A percentile compares a stretch with the other conserved stretches of the same genome.
Evolutionary conservation across 805 yeast genomes (phyloP).

Genomic region (Saturnispora dispora): DNA sequence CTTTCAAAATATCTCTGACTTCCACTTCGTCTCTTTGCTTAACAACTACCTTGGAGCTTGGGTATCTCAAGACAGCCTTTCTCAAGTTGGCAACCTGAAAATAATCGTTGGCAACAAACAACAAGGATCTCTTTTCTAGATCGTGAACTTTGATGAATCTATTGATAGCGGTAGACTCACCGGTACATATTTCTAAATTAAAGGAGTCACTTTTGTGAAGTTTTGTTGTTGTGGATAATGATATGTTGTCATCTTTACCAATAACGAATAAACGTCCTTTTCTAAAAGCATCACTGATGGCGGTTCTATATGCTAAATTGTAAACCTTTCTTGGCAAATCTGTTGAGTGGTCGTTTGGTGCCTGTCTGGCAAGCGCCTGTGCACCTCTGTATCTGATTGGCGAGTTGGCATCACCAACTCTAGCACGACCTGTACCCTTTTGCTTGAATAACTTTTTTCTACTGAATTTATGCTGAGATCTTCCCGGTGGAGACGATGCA

Average conservation of each 20-base stretch:
- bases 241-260: slow-evolving; percentile 35
- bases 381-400: slow-evolving; percentile 89
- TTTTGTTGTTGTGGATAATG: not conserved
- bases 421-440: slow-evolving; percentile 91
- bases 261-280: slow-evolving; percentile 63
- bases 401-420: slow-evolving; percentile 93
- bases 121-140: slow-evolving; percentile 42
- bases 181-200: slow-evolving; percentile 22
- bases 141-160: slow-evolving; percentile 39
- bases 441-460: slow-evolving; percentile 77
- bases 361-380: slow-evolving; percentile 78
- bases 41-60: slow-evolving; percentile 47
- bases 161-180: slow-evolving; percentile 24
- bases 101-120: slow-evolving; percentile 56
- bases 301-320: slow-evolving; percentile 66
- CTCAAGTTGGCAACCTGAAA: slow-evolving; percentile 43
- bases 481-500: slow-evolving; percentile 75
- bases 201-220: slow-evolving; percentile 22
- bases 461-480: slow-evolving; percentile 79
- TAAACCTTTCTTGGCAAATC: slow-evolving; percentile 67
- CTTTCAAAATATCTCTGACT: slow-evolving; percentile 75
- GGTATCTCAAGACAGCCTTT: slow-evolving; percentile 44
- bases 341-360: slow-evolving; percentile 84
- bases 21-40: slow-evolving; percentile 69
- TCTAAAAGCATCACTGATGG: slow-evolving; percentile 73